Base-by-base conservation (phyloP, 192 early-diverging fungal genomes). In the Blastocladiella britannica region DNA sequence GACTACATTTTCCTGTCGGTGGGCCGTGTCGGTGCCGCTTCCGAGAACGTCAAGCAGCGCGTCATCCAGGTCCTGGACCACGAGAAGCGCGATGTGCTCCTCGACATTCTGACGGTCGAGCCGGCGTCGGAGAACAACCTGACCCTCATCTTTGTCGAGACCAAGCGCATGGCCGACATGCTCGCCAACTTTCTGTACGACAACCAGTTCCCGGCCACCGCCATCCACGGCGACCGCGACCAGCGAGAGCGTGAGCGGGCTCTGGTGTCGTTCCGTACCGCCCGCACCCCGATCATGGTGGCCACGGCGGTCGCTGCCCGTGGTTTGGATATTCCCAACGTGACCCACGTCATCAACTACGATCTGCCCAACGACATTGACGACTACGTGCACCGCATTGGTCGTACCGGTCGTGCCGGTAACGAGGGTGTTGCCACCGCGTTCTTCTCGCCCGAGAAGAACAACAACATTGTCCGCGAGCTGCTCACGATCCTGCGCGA, bases 351-450 rank as follows among this genome's bases (percentile, higher is more conserved):
- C 29, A 76, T 97, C 71, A 89, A 88, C 70, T 96, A 85, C 70
- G 94, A 98, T 59, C 76, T 98, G 62, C 91, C 94, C 26, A 88
- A 81, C 7, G 92, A 96, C 62, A 82, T 87, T 62, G 91, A 97
- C 67, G 94, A 98, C 66, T 96, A 91, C 73, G 89, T 96, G n/a
- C 93, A 96, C 74, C 85, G 93, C 66, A 91, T 93, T 63, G 93
- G 93, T 64, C 89, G 92, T 83, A 96, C 92, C 47, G 92, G 87
- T 60, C 86, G 93, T 78, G 93, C 91, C 56, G 91, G 91, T 60
- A 94, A 93, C 76, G 81, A 78, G 27, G 93, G 91, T 58, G 71
- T 80, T 25, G 86, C 91, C 53, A 94, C 91, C 6, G 86, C 88
- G 47, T 95, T 95, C 81, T 95, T 95, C 72, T 89, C 89, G 78